Evolutionary conservation across 768 basidiomycete genomes (phyloP), one percentile per base, ranked within the genome.

Genomic region (Termitomyces sp.): DNA sequence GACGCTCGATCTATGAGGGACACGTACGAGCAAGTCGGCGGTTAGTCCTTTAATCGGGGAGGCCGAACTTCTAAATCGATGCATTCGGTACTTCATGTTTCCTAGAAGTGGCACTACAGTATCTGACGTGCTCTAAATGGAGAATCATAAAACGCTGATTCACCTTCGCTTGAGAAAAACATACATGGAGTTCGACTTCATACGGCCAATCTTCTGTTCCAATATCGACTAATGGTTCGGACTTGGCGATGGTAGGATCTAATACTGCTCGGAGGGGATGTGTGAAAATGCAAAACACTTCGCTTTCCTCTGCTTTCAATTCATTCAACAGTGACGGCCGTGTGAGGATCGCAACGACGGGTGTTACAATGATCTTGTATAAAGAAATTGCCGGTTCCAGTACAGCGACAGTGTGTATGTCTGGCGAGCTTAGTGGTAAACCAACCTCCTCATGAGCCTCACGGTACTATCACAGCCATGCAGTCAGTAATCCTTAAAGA

Each of bases 371-470:
- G 15, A 92, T 78, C 65, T 78, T 81, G 62, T 81, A 80, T n/a
- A 84, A 74, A 1, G 92, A 88, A 6, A 92, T 73, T 70, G 86
- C 85, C 1, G 92, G 89, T 34, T 85, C 82, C 40, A 92, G 74
- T 17, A 79, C 74, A 34, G 85, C 85, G 20, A 94, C 70, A 1
- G 80, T 79, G 67, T 88, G 81, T 17, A 93, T 74, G 52, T 83
- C 71, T 0, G 86, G 82, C 43, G 80, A 82, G 56, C 77, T 59
- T 2, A 85, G 69, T 0, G 91, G 86, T 2, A 96, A 78, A 1
- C 74, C 84, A 20, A 96, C 89, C 76, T 96, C 94, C 75, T 96
- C 94, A 59, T 84, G 71, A 0, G 94, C 94, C 73, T 96, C 94
- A 60, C 94, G 80, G 52, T 82, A 82, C 94, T 95, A 68, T 14